phyloP scores from a whole-genome alignment of 495 filamentous ascomycete genomes.

The Platismatia glauca region DNA sequence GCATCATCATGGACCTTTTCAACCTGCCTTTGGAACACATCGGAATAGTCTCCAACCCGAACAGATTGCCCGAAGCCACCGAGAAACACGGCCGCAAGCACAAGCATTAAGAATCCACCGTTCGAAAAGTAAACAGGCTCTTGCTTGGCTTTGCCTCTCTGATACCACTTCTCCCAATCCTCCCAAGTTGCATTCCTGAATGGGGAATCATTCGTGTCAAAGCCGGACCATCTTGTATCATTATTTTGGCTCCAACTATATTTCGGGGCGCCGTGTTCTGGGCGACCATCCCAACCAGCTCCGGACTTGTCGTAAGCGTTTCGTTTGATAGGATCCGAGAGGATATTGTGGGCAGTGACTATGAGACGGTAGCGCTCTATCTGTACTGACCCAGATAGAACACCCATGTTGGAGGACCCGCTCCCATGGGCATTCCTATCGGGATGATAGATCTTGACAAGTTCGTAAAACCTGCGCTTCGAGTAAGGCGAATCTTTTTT shows the following conservation, averaged over 20 bases:
- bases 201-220: conserved; percentile 40
- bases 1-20: conserved; percentile 55
- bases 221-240: conserved; percentile 24
- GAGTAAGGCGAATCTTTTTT: conserved; percentile 58
- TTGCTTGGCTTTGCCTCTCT: conserved; percentile 40
- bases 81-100: conserved; percentile 56
- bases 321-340: conserved; percentile 73
- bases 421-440: conserved; percentile 54
- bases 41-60: conserved; percentile 49
- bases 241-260: conserved; percentile 29
- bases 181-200: conserved; percentile 92
- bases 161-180: conserved; percentile 89
- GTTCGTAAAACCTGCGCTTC: conserved; percentile 74
- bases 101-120: conserved; percentile 57
- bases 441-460: conserved; percentile 94
- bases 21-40: conserved; percentile 49
- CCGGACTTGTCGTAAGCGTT: conserved; percentile 75
- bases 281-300: conserved; percentile 60
- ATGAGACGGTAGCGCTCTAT: conserved; percentile 83
- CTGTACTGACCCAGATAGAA: conserved; percentile 42
- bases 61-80: conserved; percentile 61
- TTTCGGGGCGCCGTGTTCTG: conserved; percentile 24
- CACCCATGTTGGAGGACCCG: conserved; percentile 38
- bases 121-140: conserved; percentile 64
- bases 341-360: conserved; percentile 76